Evolutionary conservation across 495 filamentous ascomycete genomes (phyloP), one percentile per base, ranked within the genome.

Genomic region (Penicillium ochrochloron): DNA sequence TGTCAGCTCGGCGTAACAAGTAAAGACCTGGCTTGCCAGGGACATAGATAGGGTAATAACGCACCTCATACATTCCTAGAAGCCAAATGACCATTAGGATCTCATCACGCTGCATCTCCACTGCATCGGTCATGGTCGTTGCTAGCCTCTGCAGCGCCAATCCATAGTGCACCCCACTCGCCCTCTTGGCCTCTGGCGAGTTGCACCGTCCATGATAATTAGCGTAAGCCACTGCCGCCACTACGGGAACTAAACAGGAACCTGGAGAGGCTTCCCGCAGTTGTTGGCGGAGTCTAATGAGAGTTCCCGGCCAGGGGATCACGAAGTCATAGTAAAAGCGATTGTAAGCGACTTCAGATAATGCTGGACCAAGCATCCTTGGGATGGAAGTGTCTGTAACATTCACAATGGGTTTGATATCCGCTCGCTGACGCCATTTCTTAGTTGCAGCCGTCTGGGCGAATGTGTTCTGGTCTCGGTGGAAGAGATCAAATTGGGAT

Each of bases 251-350:
- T 1, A 67, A 34, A 41, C 65, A 67, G 3, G 65, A 67, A 29
- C 64, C 44, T 0, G 42, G 34, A 6, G 57, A 5, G 9, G 51
- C 53, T 25, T 57, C 27, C 15, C 41, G 33, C 1, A 66, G 15
- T 27, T 62, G 21, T 5, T 27, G 19, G 23, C 59, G 64, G 1
- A 62, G 35, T 21, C 29, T 39, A n/a, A 21, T 57, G 15, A 62
- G 23, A n/a, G 42, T 48, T 12, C 57, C 57, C 1, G 61, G 59
- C 31, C 39, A 67, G 0, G 46, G 48, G 3, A 27, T 57, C 12
- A 67, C 39, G 41, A 67, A 67, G 42, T 67, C 65, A 44, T 53
- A 67, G n/a, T 52, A 61, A 14, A 67, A 57, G 9, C 65, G 61
- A 7, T 59, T 42, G 29, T 64, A 67, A 19, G 61, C 65, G 5